Evolutionary conservation across 345 rosid species (phyloP), one percentile per base, ranked within the genome.

Genomic region (Diplotaxis tenuifolia): DNA sequence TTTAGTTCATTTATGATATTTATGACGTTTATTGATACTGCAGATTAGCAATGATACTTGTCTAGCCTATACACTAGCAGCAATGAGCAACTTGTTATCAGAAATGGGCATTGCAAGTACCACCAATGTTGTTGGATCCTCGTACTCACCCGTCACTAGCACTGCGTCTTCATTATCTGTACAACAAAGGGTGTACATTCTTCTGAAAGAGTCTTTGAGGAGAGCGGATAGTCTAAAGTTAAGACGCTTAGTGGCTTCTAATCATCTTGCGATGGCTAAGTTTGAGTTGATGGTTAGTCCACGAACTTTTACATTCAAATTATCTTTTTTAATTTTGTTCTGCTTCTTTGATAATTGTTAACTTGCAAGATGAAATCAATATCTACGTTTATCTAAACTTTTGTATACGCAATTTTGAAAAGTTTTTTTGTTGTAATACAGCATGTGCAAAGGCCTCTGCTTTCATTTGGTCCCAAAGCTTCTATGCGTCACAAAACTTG

Each of bases 251-350:
- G 87, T 90, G 76, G 98, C 98, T 75, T 85, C 96, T 68, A 90
- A 85, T 83, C 96, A 92, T 85, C 96, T 95, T 71, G 91, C 96
- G 8, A 85, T 90, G 92, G 99, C 98, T 38, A 92, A 89, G 77
- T 92, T 95, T 83, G 88, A 90, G 75, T 82, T 95, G 77, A 83
- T 84, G 88, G 98, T 92, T 68, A 86, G 83, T 42, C 27, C 18
- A 29, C 38, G 16, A 67, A 14, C 72, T 67, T 67, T 15, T 12
- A 49, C 23, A 25, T 49, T 67, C n/a, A 67, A 40, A 12, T 23
- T 16, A 16, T 47, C 23, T 49, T 22, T 42, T 57, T 4, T 11
- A 23, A 20, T 29, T 49, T 16, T 42, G 14, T 45, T 34, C 32
- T 56, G 52, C 65, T 62, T 62, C 45, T 61, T 62, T 27, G 65